phyloP scores from a whole-genome alignment of 345 rosid genomes.

The Eucalyptus decipiens region DNA sequence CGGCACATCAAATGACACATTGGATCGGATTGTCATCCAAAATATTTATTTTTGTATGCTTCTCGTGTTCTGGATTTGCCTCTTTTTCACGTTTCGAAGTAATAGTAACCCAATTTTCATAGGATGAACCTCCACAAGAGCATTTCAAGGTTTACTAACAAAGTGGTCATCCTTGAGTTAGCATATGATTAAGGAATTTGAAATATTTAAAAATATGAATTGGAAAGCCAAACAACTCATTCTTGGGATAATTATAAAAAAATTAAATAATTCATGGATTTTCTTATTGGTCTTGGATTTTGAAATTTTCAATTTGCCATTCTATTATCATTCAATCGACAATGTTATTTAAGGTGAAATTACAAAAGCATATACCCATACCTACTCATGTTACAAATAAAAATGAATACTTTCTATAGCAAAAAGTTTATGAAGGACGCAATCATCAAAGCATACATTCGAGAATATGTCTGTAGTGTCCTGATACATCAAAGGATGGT shows the following conservation, averaged over 20 bases:
- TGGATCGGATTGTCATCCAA: not conserved
- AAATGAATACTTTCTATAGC: not conserved
- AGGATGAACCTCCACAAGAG: not conserved
- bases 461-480: not conserved
- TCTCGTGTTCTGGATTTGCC: not conserved
- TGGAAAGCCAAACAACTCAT: not conserved
- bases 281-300: not conserved
- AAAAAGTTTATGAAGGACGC: not conserved
- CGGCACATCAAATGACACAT: not conserved
- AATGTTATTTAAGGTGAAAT: not conserved
- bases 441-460: not conserved
- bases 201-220: not conserved
- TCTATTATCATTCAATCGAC: not conserved
- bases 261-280: not conserved
- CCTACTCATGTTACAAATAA: not conserved
- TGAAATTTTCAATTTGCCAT: not conserved
- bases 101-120: not conserved
- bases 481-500: fast-evolving
- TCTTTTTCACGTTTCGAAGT: not conserved
- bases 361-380: not conserved
- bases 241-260: not conserved
- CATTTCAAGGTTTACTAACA: not conserved
- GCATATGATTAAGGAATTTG: not conserved
- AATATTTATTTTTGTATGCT: not conserved
- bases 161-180: not conserved